Percentiles rank a stretch among this genome's conserved stretches.
Conservation (phyloP, 1,139 yeast species). For the Hyphopichia fennica region DNA sequence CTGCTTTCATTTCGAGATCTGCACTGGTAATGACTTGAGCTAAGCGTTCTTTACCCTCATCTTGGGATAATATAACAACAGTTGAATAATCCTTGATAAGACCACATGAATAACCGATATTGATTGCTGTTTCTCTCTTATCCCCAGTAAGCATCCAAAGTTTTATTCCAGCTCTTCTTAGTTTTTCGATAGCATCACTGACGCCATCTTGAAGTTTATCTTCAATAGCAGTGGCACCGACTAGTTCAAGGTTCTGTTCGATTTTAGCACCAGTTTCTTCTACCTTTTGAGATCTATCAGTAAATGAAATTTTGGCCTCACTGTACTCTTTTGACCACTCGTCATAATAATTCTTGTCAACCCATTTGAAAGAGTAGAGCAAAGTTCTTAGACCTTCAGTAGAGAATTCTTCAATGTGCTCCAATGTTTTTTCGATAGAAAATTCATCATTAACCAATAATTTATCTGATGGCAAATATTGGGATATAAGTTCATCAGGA, state of each 20-base stretch:
- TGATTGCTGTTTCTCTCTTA: slow-evolving; percentile 95
- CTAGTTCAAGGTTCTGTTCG: slow-evolving; percentile 63
- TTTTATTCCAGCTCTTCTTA: slow-evolving; percentile 89
- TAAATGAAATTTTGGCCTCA: slow-evolving; percentile 75
- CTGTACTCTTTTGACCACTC: slow-evolving; percentile 67
- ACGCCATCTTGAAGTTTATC: slow-evolving; percentile 97
- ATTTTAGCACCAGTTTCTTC: slow-evolving; percentile 72
- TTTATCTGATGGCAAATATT: slow-evolving; percentile 57
- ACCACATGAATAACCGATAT: slow-evolving; percentile 93
- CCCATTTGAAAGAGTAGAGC: slow-evolving; percentile 76
- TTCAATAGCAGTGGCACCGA: slow-evolving; percentile 97
- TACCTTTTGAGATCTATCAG: slow-evolving; percentile 62
- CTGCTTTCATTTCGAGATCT: slow-evolving; percentile 58
- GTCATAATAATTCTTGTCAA: slow-evolving; percentile 58
- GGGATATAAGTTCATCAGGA: neutral
- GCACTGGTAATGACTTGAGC: slow-evolving; percentile 59
- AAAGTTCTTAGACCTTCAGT: slow-evolving; percentile 92
- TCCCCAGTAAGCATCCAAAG: slow-evolving; percentile 99
- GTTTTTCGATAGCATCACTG: slow-evolving; percentile 87
- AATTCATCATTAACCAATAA: slow-evolving; percentile 73
- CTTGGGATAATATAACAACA: slow-evolving; percentile 69
- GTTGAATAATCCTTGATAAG: slow-evolving; percentile 91
- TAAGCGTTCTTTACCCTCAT: slow-evolving; percentile 52
- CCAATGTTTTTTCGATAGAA: slow-evolving; percentile 77
- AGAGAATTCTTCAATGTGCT: slow-evolving; percentile 90